Percentiles rank a stretch among this genome's conserved stretches.
phyloP scores from a whole-genome alignment of 1,284 basidiomycete genomes.

The Cutaneotrichosporon arboriforme region DNA sequence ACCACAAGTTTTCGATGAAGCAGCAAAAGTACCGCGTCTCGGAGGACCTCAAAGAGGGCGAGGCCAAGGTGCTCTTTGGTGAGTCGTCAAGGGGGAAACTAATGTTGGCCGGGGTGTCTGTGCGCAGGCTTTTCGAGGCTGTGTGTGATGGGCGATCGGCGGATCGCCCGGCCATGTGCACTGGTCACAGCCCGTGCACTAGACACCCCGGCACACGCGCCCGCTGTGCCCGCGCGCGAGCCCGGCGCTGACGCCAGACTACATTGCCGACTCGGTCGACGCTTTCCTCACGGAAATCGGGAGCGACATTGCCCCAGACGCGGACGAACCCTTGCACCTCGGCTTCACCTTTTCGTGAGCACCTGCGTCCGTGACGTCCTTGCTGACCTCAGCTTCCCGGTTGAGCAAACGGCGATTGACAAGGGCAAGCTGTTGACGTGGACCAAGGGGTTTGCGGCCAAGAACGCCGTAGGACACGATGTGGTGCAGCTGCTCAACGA shows the following conservation, averaged over 20 bases:
- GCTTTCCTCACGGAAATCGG: constrained; percentile 75
- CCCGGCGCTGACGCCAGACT: constrained; percentile 58
- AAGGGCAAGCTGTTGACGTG: constrained; percentile 85
- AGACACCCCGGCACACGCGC: no score
- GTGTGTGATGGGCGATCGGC: no score
- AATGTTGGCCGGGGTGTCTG: no score
- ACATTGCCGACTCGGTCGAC: constrained; percentile 92
- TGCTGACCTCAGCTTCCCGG: constrained; percentile 64
- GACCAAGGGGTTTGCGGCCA: constrained; percentile 94
- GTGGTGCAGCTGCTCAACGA: constrained; percentile 88
- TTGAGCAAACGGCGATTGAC: constrained; percentile 89
- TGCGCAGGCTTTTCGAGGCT: no score
- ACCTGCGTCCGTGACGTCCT: not conserved
- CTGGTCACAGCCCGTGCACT: no score
- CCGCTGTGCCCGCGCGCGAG: not conserved
- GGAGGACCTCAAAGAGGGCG: constrained; percentile 80
- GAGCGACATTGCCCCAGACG: constrained; percentile 37
- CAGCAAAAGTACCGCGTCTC: constrained; percentile 94
- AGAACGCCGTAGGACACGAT: constrained; percentile 86
- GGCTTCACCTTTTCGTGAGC: constrained; percentile 77
- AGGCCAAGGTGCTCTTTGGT: constrained; percentile 78
- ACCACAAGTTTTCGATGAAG: constrained; percentile 78
- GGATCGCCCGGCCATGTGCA: no score
- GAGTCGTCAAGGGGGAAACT: no score
- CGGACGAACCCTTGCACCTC: constrained; percentile 61